These are phyloP conservation scores for Silybum marianum DNA, from an alignment of 129 eudicot species.

Conservation along the genomic window DNA sequence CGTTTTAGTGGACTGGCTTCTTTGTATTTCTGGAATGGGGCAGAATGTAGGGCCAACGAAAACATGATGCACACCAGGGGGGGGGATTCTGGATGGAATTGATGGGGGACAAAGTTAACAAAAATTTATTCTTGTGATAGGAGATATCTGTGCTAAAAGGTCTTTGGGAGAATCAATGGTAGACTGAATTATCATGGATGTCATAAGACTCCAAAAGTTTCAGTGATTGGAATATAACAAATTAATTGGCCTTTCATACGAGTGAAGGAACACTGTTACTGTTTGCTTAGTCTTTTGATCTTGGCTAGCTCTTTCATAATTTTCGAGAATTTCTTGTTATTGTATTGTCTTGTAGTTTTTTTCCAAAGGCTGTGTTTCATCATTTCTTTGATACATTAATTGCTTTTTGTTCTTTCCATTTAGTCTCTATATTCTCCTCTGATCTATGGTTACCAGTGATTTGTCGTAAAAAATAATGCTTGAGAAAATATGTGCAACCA, in stretches of 20 bases:
- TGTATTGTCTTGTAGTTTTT: neutral
- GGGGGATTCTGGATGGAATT: neutral
- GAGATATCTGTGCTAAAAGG: neutral
- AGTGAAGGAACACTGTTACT: neutral
- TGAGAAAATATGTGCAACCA: neutral
- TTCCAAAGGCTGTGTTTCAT: neutral
- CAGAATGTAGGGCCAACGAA: neutral
- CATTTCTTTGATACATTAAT: neutral
- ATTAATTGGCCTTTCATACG: neutral
- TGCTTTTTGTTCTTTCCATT: neutral
- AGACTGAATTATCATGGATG: neutral
- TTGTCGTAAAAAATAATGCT: neutral
- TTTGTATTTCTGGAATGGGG: neutral
- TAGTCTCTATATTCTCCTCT: neutral
- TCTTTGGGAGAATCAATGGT: constrained; percentile 1
- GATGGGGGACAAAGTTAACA: neutral
- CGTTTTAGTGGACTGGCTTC: neutral
- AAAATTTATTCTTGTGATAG: neutral
- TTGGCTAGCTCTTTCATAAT: neutral
- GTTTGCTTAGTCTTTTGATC: neutral
- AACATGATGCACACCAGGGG: neutral
- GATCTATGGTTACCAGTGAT: neutral
- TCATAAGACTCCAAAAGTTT: neutral
- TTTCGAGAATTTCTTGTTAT: neutral
- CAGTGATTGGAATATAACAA: neutral